Conservation (phyloP, 2,329 filamentous ascomycete species). For the Claviceps cyperi region DNA sequence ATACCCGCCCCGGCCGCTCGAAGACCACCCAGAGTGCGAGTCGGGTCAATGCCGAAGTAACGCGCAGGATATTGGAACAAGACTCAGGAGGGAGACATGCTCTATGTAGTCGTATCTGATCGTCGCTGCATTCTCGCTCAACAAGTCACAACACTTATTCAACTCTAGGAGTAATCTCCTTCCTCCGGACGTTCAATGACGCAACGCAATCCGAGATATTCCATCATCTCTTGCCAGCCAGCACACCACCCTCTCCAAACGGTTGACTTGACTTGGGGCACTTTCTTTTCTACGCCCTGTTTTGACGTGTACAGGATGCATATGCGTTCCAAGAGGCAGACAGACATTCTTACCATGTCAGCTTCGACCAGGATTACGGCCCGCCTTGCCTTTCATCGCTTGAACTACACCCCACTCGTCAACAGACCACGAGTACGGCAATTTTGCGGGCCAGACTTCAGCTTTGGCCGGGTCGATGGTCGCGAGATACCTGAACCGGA, state of each 20-base stretch:
- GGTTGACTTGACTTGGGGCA: background rate
- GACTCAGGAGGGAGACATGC: no score
- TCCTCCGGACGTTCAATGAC: no score
- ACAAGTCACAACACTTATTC: no score
- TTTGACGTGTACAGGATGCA: background rate
- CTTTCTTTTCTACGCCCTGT: conserved; percentile 1
- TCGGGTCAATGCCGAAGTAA: background rate
- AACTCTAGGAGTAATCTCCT: no score
- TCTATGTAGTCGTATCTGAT: no score
- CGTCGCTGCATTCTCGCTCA: no score
- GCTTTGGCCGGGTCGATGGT: conserved; percentile 6
- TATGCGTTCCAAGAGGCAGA: conserved; percentile 3
- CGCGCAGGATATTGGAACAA: no score
- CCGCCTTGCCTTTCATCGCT: background rate
- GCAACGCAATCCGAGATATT: no score
- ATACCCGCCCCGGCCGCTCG: conserved; percentile 8
- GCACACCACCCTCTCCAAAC: background rate
- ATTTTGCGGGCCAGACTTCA: conserved; percentile 4
- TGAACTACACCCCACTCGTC: conserved; percentile 3
- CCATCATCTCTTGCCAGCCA: no score
- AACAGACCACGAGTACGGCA: conserved; percentile 1
- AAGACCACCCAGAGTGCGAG: background rate
- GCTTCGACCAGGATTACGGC: conserved; percentile 6
- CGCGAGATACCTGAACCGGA: conserved; percentile 4
- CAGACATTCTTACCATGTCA: conserved; percentile 6